phyloP scores from a whole-genome alignment of 345 rosid genomes.

The Ceriops tagal region DNA sequence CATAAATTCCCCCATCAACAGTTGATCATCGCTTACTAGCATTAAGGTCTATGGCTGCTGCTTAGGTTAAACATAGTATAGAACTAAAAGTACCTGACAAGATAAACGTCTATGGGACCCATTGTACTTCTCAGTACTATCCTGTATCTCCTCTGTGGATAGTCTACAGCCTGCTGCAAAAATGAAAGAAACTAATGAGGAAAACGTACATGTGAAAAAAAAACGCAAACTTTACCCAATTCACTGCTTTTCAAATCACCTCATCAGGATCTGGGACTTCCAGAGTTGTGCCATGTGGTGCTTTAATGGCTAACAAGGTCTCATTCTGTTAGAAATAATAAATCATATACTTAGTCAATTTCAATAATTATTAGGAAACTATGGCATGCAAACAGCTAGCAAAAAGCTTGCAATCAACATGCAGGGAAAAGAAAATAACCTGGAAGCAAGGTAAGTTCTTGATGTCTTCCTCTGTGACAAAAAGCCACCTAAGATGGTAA shows the following conservation, averaged over 20 bases:
- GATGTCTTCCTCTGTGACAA: slow-evolving; percentile 95
- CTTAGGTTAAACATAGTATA: slow-evolving; percentile 6
- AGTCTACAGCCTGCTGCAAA: slow-evolving; percentile 70
- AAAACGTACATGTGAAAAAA: slow-evolving; percentile 1
- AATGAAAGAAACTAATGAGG: slow-evolving; percentile 9
- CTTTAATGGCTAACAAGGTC: slow-evolving; percentile 90
- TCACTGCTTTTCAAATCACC: slow-evolving; percentile 43
- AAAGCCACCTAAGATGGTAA: slow-evolving; percentile 65
- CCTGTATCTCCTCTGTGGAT: slow-evolving; percentile 87
- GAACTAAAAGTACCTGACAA: slow-evolving; percentile 68
- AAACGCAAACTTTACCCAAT: not conserved
- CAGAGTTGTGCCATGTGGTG: slow-evolving; percentile 98
- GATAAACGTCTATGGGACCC: slow-evolving; percentile 97
- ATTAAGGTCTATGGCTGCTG: not conserved
- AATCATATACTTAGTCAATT: slow-evolving; percentile 5
- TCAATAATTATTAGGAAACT: slow-evolving; percentile 8
- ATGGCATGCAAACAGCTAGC: slow-evolving; percentile 6
- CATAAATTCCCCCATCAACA: not conserved
- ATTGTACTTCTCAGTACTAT: slow-evolving; percentile 92
- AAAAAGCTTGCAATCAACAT: not conserved
- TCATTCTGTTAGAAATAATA: slow-evolving; percentile 56
- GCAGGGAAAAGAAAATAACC: slow-evolving; percentile 37
- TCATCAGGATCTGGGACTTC: slow-evolving; percentile 99
- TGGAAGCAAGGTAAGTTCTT: slow-evolving; percentile 88
- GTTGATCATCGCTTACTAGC: not conserved